These are phyloP conservation scores for Ophiostoma fasciatum DNA, from an alignment of 2,329 filamentous ascomycete species.

Conservation along the genomic window DNA sequence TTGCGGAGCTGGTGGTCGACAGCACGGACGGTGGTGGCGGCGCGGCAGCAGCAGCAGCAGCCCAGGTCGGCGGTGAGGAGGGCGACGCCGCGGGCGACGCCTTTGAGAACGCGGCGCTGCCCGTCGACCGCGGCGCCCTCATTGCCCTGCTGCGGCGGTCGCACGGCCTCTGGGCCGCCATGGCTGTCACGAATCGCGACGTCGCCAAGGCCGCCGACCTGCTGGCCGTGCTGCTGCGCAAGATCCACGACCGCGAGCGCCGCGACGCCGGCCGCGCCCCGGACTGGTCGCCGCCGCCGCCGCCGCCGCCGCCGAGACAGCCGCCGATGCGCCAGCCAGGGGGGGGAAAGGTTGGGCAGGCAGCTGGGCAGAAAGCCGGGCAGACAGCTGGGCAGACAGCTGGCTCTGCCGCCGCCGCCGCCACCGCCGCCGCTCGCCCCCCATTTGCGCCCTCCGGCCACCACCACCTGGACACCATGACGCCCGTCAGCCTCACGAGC, in stretches of 20 bases:
- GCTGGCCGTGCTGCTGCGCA: slow-evolving; percentile 25
- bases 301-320: not conserved
- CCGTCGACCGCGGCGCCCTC: slow-evolving; percentile 18
- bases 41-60: not conserved
- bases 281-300: slow-evolving; percentile 1
- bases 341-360: no score
- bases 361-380: no score
- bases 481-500: not conserved
- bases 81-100: slow-evolving; percentile 2
- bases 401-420: no score
- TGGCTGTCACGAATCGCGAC: slow-evolving; percentile 23
- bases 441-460: no score
- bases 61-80: slow-evolving; percentile 17
- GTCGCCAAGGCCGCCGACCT: slow-evolving; percentile 31
- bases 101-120: slow-evolving; percentile 12
- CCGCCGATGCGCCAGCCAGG: no score
- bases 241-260: slow-evolving; percentile 6
- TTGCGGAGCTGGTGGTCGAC: no score
- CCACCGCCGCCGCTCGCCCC: no score
- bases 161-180: slow-evolving; percentile 27
- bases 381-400: no score
- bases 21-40: slow-evolving; percentile 18
- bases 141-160: slow-evolving; percentile 26
- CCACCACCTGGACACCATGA: not conserved
- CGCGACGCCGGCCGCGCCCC: slow-evolving; percentile 1